These are phyloP conservation scores for Colletotrichum zoysiae DNA, from an alignment of 2,329 filamentous ascomycete species.

Conservation along the genomic window DNA sequence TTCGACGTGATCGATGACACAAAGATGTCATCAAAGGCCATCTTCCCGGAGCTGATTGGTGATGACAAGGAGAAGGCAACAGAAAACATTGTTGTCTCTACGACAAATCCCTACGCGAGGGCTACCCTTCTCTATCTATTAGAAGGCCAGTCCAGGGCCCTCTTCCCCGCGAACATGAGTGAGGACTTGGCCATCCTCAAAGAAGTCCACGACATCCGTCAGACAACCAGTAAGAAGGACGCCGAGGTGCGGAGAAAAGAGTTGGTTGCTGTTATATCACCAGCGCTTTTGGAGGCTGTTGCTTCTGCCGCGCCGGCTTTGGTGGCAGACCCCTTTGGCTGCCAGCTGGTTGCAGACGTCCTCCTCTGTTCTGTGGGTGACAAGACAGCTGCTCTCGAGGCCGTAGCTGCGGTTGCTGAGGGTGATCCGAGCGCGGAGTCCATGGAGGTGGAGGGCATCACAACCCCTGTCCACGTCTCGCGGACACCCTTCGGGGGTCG, in stretches of 20 bases:
- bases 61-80: constrained; percentile 73
- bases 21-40: constrained; percentile 84
- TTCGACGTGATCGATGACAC: constrained; percentile 97
- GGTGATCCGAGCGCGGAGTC: constrained; percentile 63
- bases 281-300: constrained; percentile 81
- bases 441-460: constrained; percentile 54
- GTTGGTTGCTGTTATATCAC: constrained; percentile 79
- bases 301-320: constrained; percentile 76
- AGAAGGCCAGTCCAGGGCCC: constrained; percentile 71
- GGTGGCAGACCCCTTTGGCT: constrained; percentile 82
- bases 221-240: constrained; percentile 93
- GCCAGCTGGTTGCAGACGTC: constrained; percentile 86
- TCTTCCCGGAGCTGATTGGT: constrained; percentile 88
- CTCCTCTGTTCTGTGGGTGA: constrained; percentile 82
- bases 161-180: constrained; percentile 73
- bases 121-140: constrained; percentile 85
- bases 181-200: constrained; percentile 78
- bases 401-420: constrained; percentile 73
- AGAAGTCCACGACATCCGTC: constrained; percentile 83
- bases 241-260: constrained; percentile 80
- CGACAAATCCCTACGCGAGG: constrained; percentile 74
- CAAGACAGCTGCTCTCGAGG: constrained; percentile 79
- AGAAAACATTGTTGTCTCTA: constrained; percentile 73
- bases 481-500: constrained; percentile 76
- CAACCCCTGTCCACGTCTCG: constrained; percentile 64